phyloP scores from a whole-genome alignment of 768 basidiomycete species.

The Lentinula guzmanii region DNA sequence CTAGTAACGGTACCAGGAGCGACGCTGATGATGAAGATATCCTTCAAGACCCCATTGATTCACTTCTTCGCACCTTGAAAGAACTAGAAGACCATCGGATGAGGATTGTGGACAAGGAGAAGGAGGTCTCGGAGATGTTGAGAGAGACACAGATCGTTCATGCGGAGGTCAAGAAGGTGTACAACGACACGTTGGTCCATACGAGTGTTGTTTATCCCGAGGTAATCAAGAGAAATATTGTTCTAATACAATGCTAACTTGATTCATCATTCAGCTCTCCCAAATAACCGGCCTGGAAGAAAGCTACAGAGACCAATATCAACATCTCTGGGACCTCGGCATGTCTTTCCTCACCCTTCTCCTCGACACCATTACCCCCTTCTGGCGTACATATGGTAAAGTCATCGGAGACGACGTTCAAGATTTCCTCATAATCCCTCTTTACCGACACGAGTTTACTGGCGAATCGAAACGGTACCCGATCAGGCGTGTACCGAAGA shows the following conservation, averaged over 20 bases:
- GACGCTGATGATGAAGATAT: slow-evolving; percentile 23
- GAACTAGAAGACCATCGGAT: slow-evolving; percentile 41
- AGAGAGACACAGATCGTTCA: slow-evolving; percentile 51
- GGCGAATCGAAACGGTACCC: slow-evolving; percentile 67
- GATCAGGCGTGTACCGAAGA: slow-evolving; percentile 49
- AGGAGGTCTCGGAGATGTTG: slow-evolving; percentile 43
- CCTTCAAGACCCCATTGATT: slow-evolving; percentile 47
- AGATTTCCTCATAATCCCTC: slow-evolving; percentile 76
- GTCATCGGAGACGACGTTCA: slow-evolving; percentile 76
- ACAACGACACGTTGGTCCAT: slow-evolving; percentile 57
- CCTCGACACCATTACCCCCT: slow-evolving; percentile 69
- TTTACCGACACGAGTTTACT: slow-evolving; percentile 81
- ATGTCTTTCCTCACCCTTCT: slow-evolving; percentile 74
- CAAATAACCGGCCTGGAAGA: slow-evolving; percentile 68
- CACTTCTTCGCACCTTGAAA: slow-evolving; percentile 43
- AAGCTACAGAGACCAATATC: slow-evolving; percentile 74
- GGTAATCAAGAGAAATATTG: slow-evolving; percentile 25
- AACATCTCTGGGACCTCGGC: slow-evolving; percentile 77
- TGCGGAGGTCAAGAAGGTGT: slow-evolving; percentile 51
- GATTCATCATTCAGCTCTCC: slow-evolving; percentile 44
- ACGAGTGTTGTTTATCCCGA: slow-evolving; percentile 78
- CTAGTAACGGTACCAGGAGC: slow-evolving; percentile 1
- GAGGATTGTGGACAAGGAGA: slow-evolving; percentile 38
- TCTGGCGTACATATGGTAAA: slow-evolving; percentile 80
- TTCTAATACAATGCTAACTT: neutral